These are phyloP conservation scores for Dentipellis fragilis DNA, from an alignment of 768 basidiomycete genomes.

Conservation along the genomic window DNA sequence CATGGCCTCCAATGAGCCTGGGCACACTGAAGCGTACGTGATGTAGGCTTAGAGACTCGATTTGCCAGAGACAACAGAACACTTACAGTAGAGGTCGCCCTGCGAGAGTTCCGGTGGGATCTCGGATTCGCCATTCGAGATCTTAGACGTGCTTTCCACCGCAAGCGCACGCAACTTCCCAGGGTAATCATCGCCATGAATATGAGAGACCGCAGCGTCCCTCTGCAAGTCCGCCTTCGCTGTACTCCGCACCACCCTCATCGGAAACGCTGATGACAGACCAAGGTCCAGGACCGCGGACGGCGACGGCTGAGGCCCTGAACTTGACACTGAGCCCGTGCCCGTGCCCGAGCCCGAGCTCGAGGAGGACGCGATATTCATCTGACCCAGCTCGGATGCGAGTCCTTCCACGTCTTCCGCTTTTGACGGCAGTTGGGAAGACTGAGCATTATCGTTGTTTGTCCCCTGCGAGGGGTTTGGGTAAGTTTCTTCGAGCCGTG, in stretches of 20 bases:
- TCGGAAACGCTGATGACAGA: slow-evolving; percentile 16
- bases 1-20: slow-evolving; percentile 64
- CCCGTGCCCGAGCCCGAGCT: background rate
- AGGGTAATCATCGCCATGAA: slow-evolving; percentile 68
- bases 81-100: slow-evolving; percentile 77
- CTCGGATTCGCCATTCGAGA: slow-evolving; percentile 55
- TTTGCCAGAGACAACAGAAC: background rate
- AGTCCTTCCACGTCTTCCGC: slow-evolving; percentile 9
- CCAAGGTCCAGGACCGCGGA: background rate
- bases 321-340: too few relatives aligned
- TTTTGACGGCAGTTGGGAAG: background rate
- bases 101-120: slow-evolving; percentile 66
- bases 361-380: slow-evolving; percentile 24
- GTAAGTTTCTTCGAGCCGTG: slow-evolving; percentile 46
- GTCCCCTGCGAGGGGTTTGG: background rate
- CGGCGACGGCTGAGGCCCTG: too few relatives aligned
- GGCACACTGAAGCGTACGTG: slow-evolving; percentile 49
- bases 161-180: slow-evolving; percentile 54
- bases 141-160: slow-evolving; percentile 47
- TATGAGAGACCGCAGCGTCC: slow-evolving; percentile 57
- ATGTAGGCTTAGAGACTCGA: background rate
- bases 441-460: background rate
- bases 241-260: slow-evolving; percentile 42
- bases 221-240: slow-evolving; percentile 45
- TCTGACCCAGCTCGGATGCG: slow-evolving; percentile 15